Base-by-base conservation (phyloP, 192 early-diverging fungal genomes). In the Gryganskiella cystojenkinii region DNA sequence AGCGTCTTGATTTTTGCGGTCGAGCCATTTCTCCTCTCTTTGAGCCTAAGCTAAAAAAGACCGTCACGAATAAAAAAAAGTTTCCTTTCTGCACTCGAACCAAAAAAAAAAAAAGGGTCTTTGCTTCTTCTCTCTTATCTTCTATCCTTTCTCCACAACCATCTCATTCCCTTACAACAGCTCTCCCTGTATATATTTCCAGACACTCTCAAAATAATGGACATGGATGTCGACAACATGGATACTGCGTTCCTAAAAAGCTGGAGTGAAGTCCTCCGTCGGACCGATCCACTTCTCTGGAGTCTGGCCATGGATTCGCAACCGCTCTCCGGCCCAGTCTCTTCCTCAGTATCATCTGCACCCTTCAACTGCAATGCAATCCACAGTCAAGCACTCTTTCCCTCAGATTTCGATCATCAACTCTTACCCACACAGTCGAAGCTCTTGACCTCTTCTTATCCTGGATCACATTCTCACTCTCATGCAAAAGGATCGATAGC, bases 201-300 rank as follows among this genome's bases (percentile, higher is more conserved):
- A 8, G 45, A 24, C 53, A 19, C 55, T 44, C 33, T 65, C 45
- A 14, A 44, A 40, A 54, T 13, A 20, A 15, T 20, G 4, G 0
- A 14, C 30, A 30, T 25, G 15, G 19, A 1, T 24, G 35, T 27
- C 17, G n/a, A 25, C 4, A 27, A 34, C 35, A 78, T 78, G 74
- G 65, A 64, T 28, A 78, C 66, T 20, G 50, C 74, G 13, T 57
- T 63, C 20, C 44, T 69, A 46, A 68, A 78, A 27, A 78, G 74
- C 25, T 78, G 74, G 74, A 69, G 40, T 24, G 74, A 78, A 50
- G 60, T 78, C 30, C 55, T 78, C 17, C 60, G 67, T 14, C 49
- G 45, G 37, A 64, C 61, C 22, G 74, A 78, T 55, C 74, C 74
- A 20, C 47, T 78, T 43, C 61, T 78, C 27, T 78, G 74, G 74